Evolutionary conservation across 495 filamentous ascomycete species (phyloP).

Genomic region (Staphylotrichum tortipilum): DNA sequence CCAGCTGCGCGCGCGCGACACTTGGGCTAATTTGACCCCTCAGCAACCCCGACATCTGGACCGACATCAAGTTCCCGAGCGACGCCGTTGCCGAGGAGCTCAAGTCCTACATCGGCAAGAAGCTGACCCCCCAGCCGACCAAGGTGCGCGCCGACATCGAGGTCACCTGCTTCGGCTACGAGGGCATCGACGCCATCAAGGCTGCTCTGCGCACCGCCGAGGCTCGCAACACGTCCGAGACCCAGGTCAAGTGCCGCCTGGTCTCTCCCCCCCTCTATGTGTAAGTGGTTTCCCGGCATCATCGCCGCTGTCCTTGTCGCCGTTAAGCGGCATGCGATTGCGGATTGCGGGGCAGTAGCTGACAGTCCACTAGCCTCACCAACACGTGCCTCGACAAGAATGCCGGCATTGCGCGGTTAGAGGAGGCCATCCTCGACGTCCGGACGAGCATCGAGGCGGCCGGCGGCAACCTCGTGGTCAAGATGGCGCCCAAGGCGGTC

Average conservation of each 20-base stretch:
- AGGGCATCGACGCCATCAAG: slow-evolving; percentile 98
- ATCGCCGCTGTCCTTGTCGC: too few relatives aligned
- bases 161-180: slow-evolving; percentile 96
- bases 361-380: slow-evolving; percentile 44
- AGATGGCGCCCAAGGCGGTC: slow-evolving; percentile 98
- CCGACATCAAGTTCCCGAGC: slow-evolving; percentile 79
- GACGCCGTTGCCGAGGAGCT: slow-evolving; percentile 80
- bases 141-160: slow-evolving; percentile 97
- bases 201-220: slow-evolving; percentile 77
- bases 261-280: slow-evolving; percentile 95
- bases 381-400: slow-evolving; percentile 91
- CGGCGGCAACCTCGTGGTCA: slow-evolving; percentile 72
- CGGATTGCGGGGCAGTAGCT: not conserved
- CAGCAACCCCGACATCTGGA: slow-evolving; percentile 94
- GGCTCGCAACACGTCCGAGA: slow-evolving; percentile 77
- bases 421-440: slow-evolving; percentile 82
- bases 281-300: slow-evolving; percentile 19
- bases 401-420: slow-evolving; percentile 70
- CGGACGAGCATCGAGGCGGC: slow-evolving; percentile 61
- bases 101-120: slow-evolving; percentile 87
- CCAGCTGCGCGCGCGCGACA: too few relatives aligned
- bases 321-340: too few relatives aligned
- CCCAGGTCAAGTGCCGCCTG: slow-evolving; percentile 92
- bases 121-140: slow-evolving; percentile 90
- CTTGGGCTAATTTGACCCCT: slow-evolving; percentile 2